Evolutionary conservation across 75 land plant genomes (phyloP).

Genomic region (Cupressus sempervirens): DNA sequence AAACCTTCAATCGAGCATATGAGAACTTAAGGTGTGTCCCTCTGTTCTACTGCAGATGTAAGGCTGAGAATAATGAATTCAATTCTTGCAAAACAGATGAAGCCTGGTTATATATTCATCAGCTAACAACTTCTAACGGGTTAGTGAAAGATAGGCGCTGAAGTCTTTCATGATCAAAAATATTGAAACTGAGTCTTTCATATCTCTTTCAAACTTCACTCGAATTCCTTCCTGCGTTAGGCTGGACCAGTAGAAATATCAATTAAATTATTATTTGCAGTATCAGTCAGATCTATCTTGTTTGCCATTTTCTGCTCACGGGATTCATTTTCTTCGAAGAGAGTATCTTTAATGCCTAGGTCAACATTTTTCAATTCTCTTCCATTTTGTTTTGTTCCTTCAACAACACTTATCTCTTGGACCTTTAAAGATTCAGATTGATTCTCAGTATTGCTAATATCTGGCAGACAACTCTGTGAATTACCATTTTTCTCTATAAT

Average conservation of each 20-base stretch:
- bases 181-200: too few species aligned
- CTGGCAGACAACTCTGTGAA: background rate
- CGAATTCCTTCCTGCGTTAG: too few species aligned
- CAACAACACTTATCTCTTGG: background rate
- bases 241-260: background rate
- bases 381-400: background rate
- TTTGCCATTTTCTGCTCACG: background rate
- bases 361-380: background rate
- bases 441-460: conserved; percentile 1
- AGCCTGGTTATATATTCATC: too few species aligned
- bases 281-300: background rate
- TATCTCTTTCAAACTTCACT: too few species aligned
- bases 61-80: too few species aligned
- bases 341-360: background rate
- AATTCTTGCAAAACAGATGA: too few species aligned
- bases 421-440: conserved; percentile 4
- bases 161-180: too few species aligned
- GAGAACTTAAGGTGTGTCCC: too few species aligned
- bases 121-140: too few species aligned
- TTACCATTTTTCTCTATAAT: background rate
- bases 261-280: background rate
- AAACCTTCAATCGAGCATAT: too few species aligned
- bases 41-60: too few species aligned
- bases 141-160: too few species aligned
- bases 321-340: background rate